Conservation (phyloP, 306 rosid genomes). For the Canavalia ensiformis region DNA sequence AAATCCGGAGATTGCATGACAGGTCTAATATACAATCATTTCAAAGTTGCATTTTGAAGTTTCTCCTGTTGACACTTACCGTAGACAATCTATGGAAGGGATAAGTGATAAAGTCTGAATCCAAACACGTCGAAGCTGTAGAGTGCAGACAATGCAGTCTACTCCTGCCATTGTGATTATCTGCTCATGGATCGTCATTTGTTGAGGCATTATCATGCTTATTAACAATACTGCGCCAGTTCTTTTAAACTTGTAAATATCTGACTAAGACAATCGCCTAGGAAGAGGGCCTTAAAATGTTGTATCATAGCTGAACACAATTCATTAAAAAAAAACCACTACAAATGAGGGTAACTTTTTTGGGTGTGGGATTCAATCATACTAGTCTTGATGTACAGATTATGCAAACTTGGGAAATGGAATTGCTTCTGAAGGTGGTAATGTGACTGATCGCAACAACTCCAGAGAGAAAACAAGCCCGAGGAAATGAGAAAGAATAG, state of each 20-base stretch:
- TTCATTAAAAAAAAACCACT: conserved; percentile 32
- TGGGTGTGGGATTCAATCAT: conserved; percentile 12
- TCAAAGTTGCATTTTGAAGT: conserved; percentile 4
- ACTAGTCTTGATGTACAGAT: conserved; percentile 27
- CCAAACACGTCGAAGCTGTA: conserved; percentile 11
- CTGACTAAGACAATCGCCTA: conserved; percentile 34
- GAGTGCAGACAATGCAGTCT: conserved; percentile 17
- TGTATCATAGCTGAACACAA: conserved; percentile 33
- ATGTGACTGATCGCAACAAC: conserved; percentile 86
- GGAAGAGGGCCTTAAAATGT: conserved; percentile 25
- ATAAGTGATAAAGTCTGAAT: neutral
- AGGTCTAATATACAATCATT: conserved; percentile 42
- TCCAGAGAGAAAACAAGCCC: conserved; percentile 91
- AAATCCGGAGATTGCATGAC: conserved; percentile 10
- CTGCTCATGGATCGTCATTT: conserved; percentile 39
- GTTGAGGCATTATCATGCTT: conserved; percentile 26
- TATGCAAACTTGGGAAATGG: conserved; percentile 74
- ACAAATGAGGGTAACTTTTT: conserved; percentile 31
- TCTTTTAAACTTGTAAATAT: conserved; percentile 35
- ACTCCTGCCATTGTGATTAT: neutral
- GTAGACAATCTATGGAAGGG: conserved; percentile 10
- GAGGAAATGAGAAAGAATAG: conserved; percentile 93
- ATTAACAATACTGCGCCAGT: conserved; percentile 38
- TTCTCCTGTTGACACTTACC: conserved; percentile 5
- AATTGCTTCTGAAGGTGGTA: conserved; percentile 68